Base-by-base conservation (phyloP, 805 yeast genomes). In the Henningerozyma blattae region DNA sequence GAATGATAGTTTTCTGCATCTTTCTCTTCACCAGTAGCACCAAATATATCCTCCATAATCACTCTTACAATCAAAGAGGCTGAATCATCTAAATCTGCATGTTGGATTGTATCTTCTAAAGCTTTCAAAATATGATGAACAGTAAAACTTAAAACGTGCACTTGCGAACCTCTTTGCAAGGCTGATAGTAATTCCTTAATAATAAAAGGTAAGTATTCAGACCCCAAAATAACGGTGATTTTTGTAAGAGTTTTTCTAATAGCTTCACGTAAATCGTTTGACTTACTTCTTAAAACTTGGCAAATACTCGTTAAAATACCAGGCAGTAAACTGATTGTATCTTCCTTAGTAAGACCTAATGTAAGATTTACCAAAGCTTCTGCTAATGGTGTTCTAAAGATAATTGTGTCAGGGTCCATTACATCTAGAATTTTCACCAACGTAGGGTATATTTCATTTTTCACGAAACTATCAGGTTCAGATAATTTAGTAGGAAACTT, bases 11-110 rank as follows among this genome's bases (percentile, higher is more conserved):
- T 95, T 40, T 86, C 96, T 4, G 91, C 87, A 43, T 91, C 97
- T 52, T 91, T 89, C 49, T 91, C 97, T 50, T 79, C 80, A 24
- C 95, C 94, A 3, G 94, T 82, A 8, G 78, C 70, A 17, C 98
- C 98, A 56, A 91, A 87, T 4, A 76, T 70, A 49, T 89, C 95
- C 49, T 86, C 94, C 95, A 89, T 89, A 16, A 87, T 66, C 13
- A 85, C 64, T 16, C 72, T 75, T 44, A 78, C 76, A 10, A 87
- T 59, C 35, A 78, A 45, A 2, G 61, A 60, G 4, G 78, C 71
- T 9, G 74, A 65, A 12, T 72, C 77, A 53, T 86, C 91, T 28
- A 89, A 59, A 38, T 83, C 94, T 6, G 94, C 93, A 42, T 72
- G 80, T 0, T 49, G 38, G 28, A 83, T 55, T 1, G 25, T 27